Evolutionary conservation across 768 basidiomycete genomes (phyloP), one percentile per base, ranked within the genome.

Genomic region (Rhizopogon vesiculosus): DNA sequence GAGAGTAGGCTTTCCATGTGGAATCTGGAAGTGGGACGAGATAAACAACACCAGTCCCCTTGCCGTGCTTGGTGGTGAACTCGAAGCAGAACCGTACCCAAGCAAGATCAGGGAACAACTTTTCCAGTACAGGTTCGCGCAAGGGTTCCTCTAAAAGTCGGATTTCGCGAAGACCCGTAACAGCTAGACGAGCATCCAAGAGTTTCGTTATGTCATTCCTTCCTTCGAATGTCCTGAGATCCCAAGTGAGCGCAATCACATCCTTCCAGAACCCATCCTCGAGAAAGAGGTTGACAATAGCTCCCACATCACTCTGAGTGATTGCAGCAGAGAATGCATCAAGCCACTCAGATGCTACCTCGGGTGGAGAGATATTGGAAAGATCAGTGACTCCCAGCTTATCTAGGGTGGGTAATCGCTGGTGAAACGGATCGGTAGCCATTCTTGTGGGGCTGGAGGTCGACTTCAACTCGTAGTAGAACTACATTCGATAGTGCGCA

Each of bases 1-100:
- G n/a, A n/a, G n/a, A 73, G 59, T 83, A 78, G 0, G 83, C 84
- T 64, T 80, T 84, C 88, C 88, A 89, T 5, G 49, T 62, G 13
- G 69, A 64, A 31, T 59, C 61, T 3, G 74, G 71, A 2, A 63
- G 57, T 0, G 82, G 85, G 0, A 84, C 74, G 3, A 88, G 74
- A 42, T 84, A 74, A 16, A 77, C 75, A 12, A 87, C 70, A 1
- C 78, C 87, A 0, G 78, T 77, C 8, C 77, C 81, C 13, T 74
- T 64, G 0, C 84, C 87, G 1, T 76, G 65, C 7, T 71, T 65
- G 42, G 74, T 73, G 1, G 76, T 79, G 59, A 88, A 89, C 6
- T 70, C 75, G 62, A 89, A 85, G 48, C 78, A 62, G 29, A 77
- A 65, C 39, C 78, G 76, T 53, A 89, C 67, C 79, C 84, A 84